Evolutionary conservation across 2,329 filamentous ascomycete genomes (phyloP).

Genomic region (Verruconis gallopava): DNA sequence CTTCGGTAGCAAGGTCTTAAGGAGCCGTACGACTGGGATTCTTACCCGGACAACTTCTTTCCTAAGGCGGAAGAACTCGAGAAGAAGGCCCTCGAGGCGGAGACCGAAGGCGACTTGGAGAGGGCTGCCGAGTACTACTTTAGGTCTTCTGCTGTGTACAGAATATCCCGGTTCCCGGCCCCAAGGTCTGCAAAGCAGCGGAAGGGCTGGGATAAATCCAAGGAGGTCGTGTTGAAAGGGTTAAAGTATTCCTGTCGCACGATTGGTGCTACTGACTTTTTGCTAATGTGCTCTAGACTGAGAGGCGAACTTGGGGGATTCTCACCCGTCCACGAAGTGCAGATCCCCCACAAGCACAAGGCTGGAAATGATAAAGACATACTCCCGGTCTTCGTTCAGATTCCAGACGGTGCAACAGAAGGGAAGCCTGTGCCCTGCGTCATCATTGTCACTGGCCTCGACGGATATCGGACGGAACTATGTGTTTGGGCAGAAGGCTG

Average conservation of each 20-base stretch:
- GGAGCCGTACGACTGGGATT: conserved; percentile 49
- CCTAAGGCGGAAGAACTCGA: conserved; percentile 47
- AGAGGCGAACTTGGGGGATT: conserved; percentile 26
- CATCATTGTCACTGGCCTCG: conserved; percentile 45
- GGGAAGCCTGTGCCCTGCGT: conserved; percentile 37
- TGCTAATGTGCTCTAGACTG: not conserved
- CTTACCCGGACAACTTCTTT: conserved; percentile 50
- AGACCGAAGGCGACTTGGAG: conserved; percentile 34
- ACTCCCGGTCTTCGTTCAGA: conserved; percentile 54
- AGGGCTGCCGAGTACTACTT: conserved; percentile 51
- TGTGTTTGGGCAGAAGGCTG: conserved; percentile 39
- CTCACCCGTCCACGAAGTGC: conserved; percentile 46
- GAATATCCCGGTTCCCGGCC: conserved; percentile 58
- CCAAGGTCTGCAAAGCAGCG: conserved; percentile 39
- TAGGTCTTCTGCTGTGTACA: conserved; percentile 57
- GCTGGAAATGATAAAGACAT: conserved; percentile 36
- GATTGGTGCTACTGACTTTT: not conserved
- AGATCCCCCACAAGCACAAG: conserved; percentile 45
- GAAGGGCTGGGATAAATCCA: conserved; percentile 52
- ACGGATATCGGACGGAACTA: conserved; percentile 46
- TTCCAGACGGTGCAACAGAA: conserved; percentile 35
- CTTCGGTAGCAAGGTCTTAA: conserved; percentile 40
- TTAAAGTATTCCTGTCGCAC: conserved; percentile 17
- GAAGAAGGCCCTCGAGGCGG: conserved; percentile 37
- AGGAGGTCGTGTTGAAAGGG: conserved; percentile 48